These are phyloP conservation scores for Salix exigua DNA, from an alignment of 345 rosid species.

Conservation along the genomic window DNA sequence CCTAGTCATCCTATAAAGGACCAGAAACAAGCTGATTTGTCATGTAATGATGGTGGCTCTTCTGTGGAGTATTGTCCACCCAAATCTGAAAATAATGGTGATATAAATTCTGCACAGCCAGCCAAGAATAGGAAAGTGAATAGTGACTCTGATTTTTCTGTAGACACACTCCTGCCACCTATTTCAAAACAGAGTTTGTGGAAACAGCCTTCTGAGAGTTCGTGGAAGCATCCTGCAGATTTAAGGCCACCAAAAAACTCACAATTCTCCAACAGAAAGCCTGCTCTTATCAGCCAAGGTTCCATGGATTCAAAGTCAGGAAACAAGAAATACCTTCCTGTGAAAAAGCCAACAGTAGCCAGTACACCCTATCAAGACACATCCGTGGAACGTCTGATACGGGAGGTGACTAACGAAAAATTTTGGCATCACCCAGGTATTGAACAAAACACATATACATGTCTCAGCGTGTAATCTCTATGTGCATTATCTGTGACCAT, in stretches of 20 bases:
- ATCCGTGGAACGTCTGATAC: slow-evolving; percentile 97
- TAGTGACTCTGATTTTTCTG: slow-evolving; percentile 50
- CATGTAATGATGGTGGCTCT: slow-evolving; percentile 48
- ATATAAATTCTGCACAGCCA: slow-evolving; percentile 42
- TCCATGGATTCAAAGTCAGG: slow-evolving; percentile 64
- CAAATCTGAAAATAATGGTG: slow-evolving; percentile 67
- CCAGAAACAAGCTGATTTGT: slow-evolving; percentile 53
- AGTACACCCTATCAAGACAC: slow-evolving; percentile 73
- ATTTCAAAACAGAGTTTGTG: slow-evolving; percentile 73
- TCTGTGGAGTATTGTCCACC: slow-evolving; percentile 46
- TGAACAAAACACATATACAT: background rate
- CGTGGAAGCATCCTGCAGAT: slow-evolving; percentile 61
- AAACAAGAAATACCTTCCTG: slow-evolving; percentile 59
- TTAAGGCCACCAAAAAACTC: slow-evolving; percentile 49
- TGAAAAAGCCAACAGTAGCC: slow-evolving; percentile 50
- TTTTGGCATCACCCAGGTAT: slow-evolving; percentile 91
- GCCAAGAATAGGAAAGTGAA: slow-evolving; percentile 58
- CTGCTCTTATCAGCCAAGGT: slow-evolving; percentile 45
- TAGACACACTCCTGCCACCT: slow-evolving; percentile 47
- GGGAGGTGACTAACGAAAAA: slow-evolving; percentile 93
- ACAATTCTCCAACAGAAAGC: slow-evolving; percentile 56
- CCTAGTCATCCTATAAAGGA: slow-evolving; percentile 44
- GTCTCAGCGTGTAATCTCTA: background rate
- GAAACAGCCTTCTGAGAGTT: slow-evolving; percentile 47
- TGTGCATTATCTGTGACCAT: background rate